A percentile compares a stretch with the other conserved stretches of the same genome.
phyloP scores from a whole-genome alignment of 169 alveolate genomes.

The Eimeria sp. region DNA sequence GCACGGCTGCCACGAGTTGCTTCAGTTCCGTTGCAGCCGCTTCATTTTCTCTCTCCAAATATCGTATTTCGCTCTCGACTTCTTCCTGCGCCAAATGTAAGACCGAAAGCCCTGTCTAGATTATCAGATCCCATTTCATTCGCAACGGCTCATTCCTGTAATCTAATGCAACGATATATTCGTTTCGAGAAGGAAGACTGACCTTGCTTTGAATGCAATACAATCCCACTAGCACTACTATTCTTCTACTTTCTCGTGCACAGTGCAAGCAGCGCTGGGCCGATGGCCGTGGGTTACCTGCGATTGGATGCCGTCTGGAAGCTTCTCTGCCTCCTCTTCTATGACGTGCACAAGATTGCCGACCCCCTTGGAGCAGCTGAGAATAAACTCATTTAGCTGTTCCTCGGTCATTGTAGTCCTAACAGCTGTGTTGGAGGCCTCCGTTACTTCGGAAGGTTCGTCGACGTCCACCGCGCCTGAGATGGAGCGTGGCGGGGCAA shows the following conservation, averaged over 20 bases:
- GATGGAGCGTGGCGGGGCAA: conserved; percentile 74
- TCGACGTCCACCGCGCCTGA: conserved; percentile 48
- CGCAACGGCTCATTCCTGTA: background rate
- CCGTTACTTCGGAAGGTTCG: background rate
- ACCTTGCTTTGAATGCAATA: background rate
- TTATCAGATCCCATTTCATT: background rate
- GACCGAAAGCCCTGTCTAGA: background rate
- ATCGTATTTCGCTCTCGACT: conserved; percentile 50
- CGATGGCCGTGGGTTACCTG: background rate
- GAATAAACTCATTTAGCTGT: conserved; percentile 59
- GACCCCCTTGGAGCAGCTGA: conserved; percentile 64
- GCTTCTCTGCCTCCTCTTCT: conserved; percentile 68
- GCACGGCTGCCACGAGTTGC: conserved; percentile 68
- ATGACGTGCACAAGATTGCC: conserved; percentile 66
- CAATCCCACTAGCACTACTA: background rate
- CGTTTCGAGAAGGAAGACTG: background rate
- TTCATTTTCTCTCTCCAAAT: conserved; percentile 64
- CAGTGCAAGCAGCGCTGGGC: background rate
- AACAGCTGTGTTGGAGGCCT: conserved; percentile 2
- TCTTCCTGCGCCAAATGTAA: conserved; percentile 42
- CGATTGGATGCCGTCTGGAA: conserved; percentile 64
- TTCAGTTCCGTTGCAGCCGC: conserved; percentile 55
- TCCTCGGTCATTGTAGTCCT: conserved; percentile 39
- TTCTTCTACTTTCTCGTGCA: background rate
- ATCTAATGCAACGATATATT: background rate